Base-by-base conservation (phyloP, 169 alveolate genomes). In the Eimeria brunetti region DNA sequence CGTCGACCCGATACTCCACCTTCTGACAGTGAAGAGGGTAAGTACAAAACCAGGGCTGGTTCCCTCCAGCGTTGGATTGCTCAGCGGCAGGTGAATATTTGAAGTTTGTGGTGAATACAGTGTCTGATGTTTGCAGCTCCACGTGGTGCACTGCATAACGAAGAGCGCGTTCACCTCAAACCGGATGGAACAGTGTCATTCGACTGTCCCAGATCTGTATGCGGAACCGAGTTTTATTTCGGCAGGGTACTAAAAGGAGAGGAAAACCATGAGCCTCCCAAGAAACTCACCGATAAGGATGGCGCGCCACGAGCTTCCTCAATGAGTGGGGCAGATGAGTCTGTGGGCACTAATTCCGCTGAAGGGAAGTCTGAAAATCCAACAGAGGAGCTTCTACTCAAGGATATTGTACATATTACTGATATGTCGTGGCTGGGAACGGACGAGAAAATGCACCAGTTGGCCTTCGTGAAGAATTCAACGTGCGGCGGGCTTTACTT, bases 371-470 rank as follows among this genome's bases (percentile, higher is more conserved):
- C 73, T 83, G 27, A 22, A n/a, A 83, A 51, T 7, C 46, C 69
- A 30, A n/a, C 89, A 53, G 75, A 38, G 36, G 81, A 36, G 8
- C 62, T 62, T 3, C 44, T 9, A 41, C 69, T 58, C 12, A 58
- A 30, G 81, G 80, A 85, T 41, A 33, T 85, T 58, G 56, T 62
- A 27, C 76, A 41, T 30, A 85, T 41, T 38, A 46, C 80, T 14
- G 92, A 85, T 53, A 85, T 62, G 92, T 36, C 92, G 49, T 62
- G 92, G 92, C 44, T 85, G 24, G 92, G 76, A 38, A 62, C 69
- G 20, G 81, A 85, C 46, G 71, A 38, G 53, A 85, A 62, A 18
- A 24, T 53, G 76, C 92, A 85, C 80, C 56, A 33, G 16, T 44
- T 85, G 62, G 92, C 92, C 9, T 85, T 62, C 20, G 9, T 62